Evolutionary conservation across 139 green algal genomes (phyloP).

Genomic region (Desmodesmus armatus): DNA sequence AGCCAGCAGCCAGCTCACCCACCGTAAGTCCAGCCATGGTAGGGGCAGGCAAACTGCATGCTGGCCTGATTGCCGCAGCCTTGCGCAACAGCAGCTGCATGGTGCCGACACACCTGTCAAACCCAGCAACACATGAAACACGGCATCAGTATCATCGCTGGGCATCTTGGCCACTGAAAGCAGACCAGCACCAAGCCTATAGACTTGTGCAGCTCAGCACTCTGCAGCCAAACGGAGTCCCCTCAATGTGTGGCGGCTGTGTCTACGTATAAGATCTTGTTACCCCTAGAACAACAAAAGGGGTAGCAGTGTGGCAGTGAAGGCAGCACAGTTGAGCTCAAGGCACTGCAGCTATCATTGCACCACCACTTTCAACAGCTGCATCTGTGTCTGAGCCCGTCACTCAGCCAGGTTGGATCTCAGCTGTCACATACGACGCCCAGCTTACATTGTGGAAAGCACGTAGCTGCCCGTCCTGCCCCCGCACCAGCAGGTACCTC

Average conservation of each 20-base stretch:
- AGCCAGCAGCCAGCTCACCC: background rate
- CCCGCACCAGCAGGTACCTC: slow-evolving; percentile 48
- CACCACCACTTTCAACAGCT: background rate
- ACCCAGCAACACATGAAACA: background rate
- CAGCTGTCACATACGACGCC: background rate
- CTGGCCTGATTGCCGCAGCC: slow-evolving; percentile 48
- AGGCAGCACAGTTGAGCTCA: no score
- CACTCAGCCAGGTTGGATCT: background rate
- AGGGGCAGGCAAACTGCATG: slow-evolving; percentile 63
- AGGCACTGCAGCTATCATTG: background rate
- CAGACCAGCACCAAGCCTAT: background rate
- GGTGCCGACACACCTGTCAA: slow-evolving; percentile 70
- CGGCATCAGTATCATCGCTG: background rate
- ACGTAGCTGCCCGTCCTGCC: slow-evolving; percentile 46
- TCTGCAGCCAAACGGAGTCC: no score
- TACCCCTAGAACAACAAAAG: no score
- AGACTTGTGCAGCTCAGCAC: no score
- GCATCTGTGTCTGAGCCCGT: background rate
- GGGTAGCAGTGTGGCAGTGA: no score
- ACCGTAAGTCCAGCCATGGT: slow-evolving; percentile 78
- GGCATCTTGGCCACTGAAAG: background rate
- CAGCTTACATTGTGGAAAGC: slow-evolving; percentile 71
- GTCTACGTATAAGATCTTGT: no score
- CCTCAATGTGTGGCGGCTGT: no score
- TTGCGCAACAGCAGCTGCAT: slow-evolving; percentile 64